Base-by-base conservation (phyloP, 305 asterid species). In the Petunia hybrid region DNA sequence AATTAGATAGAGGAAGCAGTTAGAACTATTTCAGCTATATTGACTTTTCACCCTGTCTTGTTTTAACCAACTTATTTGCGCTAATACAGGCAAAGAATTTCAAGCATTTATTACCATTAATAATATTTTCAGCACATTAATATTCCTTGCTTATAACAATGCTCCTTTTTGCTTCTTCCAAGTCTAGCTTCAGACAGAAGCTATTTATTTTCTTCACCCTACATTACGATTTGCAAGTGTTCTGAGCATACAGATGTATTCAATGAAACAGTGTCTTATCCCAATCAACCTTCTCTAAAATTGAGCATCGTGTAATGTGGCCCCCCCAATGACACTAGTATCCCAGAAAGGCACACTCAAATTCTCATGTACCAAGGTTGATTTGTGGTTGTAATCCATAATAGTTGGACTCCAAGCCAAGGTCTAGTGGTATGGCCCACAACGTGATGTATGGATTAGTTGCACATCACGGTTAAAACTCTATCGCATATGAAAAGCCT, bases 131-230 rank as follows among this genome's bases (percentile, higher is more conserved):
- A 31, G 22, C 22, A 45, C 38, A 4, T 64, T 38, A 31, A 64
- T 38, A 64, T 64, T 63, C 46, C 71, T 36, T 36, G 43, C 71
- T 38, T 31, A 39, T 5, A 39, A 64, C 45, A 64, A 4, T 39
- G 12, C 71, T 64, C 69, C 6, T 63, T 63, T 61, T 63, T 64
- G 46, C 46, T 64, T 64, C 8, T 64, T 39, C 71, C 71, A 10
- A 38, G 31, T 12, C 46, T 64, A 38, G 14, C 39, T 63, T 63
- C 38, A 43, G 45, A 63, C 38, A 42, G 38, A 63, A 63, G 8
- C 69, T 10, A 36, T 36, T 8, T 36, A 38, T 63, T 64, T 64
- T 64, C n/a, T 63, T 63, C n/a, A 63, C 45, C 14, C 46, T 12
- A 64, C 16, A 38, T 22, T 22, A 64, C 2, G 70, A 64, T 38